Percentiles rank a stretch among this genome's conserved stretches.
These are phyloP conservation scores for Magnusiomyces tetraspermus DNA, from an alignment of 1,139 yeast genomes.

Conservation along the genomic window DNA sequence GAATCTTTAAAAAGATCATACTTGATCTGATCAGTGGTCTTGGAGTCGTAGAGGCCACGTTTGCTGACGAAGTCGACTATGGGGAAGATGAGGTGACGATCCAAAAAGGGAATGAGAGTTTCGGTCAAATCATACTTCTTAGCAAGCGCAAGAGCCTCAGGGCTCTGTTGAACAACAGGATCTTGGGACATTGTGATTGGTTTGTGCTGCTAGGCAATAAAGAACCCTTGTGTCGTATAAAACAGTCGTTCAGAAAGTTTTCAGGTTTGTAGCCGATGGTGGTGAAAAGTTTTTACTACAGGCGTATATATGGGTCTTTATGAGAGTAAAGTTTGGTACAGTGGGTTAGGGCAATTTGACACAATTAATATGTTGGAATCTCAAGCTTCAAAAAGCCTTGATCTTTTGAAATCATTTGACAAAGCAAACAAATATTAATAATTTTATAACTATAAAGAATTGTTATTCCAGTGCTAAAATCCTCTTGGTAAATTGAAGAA, in stretches of 20 bases:
- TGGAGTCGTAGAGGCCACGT: constrained; percentile 39
- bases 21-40: constrained; percentile 39
- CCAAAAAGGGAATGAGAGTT: constrained; percentile 46
- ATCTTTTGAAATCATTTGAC: no score
- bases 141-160: constrained; percentile 14
- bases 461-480: no score
- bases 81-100: constrained; percentile 48
- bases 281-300: background rate
- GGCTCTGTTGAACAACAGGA: background rate
- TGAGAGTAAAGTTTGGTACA: background rate
- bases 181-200: constrained; percentile 1
- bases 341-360: constrained; percentile 6
- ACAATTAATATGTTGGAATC: no score
- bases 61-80: constrained; percentile 41
- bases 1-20: constrained; percentile 47
- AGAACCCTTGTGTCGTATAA: background rate
- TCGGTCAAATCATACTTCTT: constrained; percentile 42
- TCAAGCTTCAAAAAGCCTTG: no score
- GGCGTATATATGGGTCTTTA: background rate
- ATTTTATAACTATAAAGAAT: no score
- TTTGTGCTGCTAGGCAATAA: background rate
- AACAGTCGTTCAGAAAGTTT: background rate
- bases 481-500: no score
- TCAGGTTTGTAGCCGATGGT: background rate
- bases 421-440: no score